Base-by-base conservation (phyloP, 495 filamentous ascomycete genomes). In the Lasiosphaeria ovina region DNA sequence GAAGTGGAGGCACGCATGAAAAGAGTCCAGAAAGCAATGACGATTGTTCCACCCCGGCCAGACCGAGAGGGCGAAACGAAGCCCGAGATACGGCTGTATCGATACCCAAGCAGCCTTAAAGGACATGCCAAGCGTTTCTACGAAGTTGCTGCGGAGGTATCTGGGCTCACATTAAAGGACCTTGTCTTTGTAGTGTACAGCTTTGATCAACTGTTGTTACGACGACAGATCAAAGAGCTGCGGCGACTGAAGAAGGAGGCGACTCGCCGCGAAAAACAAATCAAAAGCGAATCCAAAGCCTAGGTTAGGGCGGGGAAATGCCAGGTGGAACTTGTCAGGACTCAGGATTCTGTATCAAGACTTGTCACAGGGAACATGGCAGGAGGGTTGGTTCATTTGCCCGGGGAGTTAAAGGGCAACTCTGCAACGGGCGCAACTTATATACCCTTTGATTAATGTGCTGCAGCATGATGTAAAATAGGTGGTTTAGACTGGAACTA, bases 1-100 rank as follows among this genome's bases (percentile, higher is more conserved):
- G 66, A 71, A 58, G 70, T 38, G 51, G 69, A 49, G 65, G 77
- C 24, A 17, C 69, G 62, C 31, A 57, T 63, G 44, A 61, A 55
- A 10, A 59, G 50, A 55, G 69, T 60, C 0, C 66, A 57, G 51
- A 66, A 45, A 40, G 58, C 55, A 1, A 64, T 65, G 61, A 65
- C 54, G 11, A 42, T 12, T 3, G 51, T 72, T 34, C n/a, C 47
- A 7, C 62, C 66, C 4, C 53, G 40, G 8, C 36, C 58, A 0
- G 66, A 62, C 17, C 6, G 17, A 60, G 14, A 4, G 24, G 0
- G 11, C 33, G 4, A 49, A 12, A 24, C 24, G 24, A 24, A 24
- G 24, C 24, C 24, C 24, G 24, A 24, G 24, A 24, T 24, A 24
- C 24, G 24, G 10, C 8, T 42, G 9, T 70, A 63, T 55, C 62